These are phyloP conservation scores for Pseudotsuga menziesii DNA, from an alignment of 75 land plant genomes.

Conservation along the genomic window DNA sequence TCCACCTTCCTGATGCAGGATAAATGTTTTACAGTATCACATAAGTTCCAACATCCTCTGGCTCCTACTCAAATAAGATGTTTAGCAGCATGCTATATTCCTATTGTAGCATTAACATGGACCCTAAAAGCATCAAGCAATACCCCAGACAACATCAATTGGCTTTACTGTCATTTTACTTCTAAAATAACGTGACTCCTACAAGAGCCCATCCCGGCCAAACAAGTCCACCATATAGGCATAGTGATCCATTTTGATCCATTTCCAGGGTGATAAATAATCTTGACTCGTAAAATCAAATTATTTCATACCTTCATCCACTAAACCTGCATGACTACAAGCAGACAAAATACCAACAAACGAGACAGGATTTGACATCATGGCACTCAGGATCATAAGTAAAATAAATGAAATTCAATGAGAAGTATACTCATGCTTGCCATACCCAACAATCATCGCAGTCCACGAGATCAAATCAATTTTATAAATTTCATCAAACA, in stretches of 20 bases:
- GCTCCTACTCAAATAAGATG: background rate
- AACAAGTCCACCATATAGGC: background rate
- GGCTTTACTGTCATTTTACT: background rate
- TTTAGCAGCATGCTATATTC: background rate
- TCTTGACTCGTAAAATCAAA: background rate
- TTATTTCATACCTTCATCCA: background rate
- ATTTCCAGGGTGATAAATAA: background rate
- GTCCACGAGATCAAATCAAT: conserved; percentile 9
- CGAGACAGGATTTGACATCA: background rate
- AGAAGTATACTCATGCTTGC: background rate
- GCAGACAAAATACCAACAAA: conserved; percentile 12
- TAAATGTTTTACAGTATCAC: background rate
- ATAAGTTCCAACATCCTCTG: background rate
- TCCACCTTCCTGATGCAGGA: background rate
- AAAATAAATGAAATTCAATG: background rate
- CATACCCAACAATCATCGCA: conserved; percentile 5
- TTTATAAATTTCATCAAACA: background rate
- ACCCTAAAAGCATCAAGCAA: background rate
- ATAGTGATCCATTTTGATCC: background rate
- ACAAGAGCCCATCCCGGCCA: background rate
- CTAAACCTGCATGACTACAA: conserved; percentile 1
- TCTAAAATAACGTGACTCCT: background rate
- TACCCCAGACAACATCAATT: background rate
- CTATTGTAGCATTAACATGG: background rate
- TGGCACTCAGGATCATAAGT: background rate